These are phyloP conservation scores for Aspergillus leporis DNA, from an alignment of 495 filamentous ascomycete genomes.

Conservation along the genomic window DNA sequence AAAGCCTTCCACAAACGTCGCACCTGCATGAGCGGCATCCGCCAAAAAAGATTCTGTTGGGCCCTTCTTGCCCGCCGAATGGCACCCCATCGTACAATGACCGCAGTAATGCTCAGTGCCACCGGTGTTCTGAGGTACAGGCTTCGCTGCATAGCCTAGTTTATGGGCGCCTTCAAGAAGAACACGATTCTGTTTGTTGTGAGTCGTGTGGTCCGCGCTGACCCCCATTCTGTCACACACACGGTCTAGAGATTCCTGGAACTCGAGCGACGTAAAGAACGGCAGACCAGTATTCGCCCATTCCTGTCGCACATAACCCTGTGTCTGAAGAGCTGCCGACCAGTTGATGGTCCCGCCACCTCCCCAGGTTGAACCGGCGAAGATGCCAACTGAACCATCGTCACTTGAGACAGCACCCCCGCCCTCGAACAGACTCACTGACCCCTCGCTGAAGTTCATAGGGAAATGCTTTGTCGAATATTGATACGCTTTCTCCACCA, in stretches of 20 bases:
- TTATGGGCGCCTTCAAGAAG: slow-evolving; percentile 75
- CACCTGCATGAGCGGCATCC: slow-evolving; percentile 73
- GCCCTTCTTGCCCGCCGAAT: slow-evolving; percentile 70
- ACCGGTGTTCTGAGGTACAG: slow-evolving; percentile 79
- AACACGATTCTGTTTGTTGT: slow-evolving; percentile 67
- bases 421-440: slow-evolving; percentile 63
- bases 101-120: slow-evolving; percentile 71
- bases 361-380: slow-evolving; percentile 78
- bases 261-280: slow-evolving; percentile 76
- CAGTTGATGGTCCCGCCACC: slow-evolving; percentile 89
- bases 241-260: slow-evolving; percentile 73
- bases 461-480: slow-evolving; percentile 73
- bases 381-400: slow-evolving; percentile 60
- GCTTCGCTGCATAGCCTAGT: slow-evolving; percentile 69
- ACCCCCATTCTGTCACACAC: slow-evolving; percentile 77
- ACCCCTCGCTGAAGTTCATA: slow-evolving; percentile 60
- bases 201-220: slow-evolving; percentile 61
- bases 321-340: slow-evolving; percentile 81
- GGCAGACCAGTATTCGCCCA: slow-evolving; percentile 74
- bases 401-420: slow-evolving; percentile 55
- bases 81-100: slow-evolving; percentile 77
- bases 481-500: slow-evolving; percentile 80
- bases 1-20: slow-evolving; percentile 79
- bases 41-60: slow-evolving; percentile 75
- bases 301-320: slow-evolving; percentile 76